These are phyloP conservation scores for Ramularia endophylla DNA, from an alignment of 2,329 filamentous ascomycete species.

Conservation along the genomic window DNA sequence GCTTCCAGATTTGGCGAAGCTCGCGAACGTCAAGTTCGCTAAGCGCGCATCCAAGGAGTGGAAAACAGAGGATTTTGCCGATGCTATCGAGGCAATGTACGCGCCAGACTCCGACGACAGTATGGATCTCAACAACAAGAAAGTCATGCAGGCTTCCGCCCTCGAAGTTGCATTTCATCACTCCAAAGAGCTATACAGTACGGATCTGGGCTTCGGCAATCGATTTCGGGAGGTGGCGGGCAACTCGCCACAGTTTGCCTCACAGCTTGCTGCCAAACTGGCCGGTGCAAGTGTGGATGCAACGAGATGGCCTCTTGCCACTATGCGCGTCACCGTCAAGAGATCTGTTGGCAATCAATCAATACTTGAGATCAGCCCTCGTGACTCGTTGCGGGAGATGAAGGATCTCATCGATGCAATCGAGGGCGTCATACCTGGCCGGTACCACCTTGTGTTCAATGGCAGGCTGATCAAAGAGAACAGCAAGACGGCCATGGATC, in stretches of 20 bases:
- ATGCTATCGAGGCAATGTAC: slow-evolving; percentile 3
- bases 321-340: too few relatives aligned
- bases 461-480: too few relatives aligned
- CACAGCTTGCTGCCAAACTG: neutral
- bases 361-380: too few relatives aligned
- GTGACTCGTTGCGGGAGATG: too few relatives aligned
- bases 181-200: neutral
- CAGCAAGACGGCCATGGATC: too few relatives aligned
- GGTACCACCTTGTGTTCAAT: too few relatives aligned
- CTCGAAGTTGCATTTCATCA: neutral
- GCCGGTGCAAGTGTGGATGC: too few relatives aligned
- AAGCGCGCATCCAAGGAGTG: neutral
- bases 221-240: neutral
- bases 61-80: slow-evolving; percentile 1
- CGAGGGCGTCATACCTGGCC: too few relatives aligned
- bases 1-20: neutral
- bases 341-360: too few relatives aligned
- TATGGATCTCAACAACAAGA: too few relatives aligned
- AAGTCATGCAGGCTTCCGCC: neutral
- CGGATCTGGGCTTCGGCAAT: neutral
- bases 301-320: too few relatives aligned
- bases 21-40: slow-evolving; percentile 1
- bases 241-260: neutral
- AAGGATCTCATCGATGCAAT: too few relatives aligned
- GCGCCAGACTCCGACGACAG: neutral